Evolutionary conservation across 2,329 filamentous ascomycete genomes (phyloP), one percentile per base, ranked within the genome.

Genomic region (Malbranchea zuffiana): DNA sequence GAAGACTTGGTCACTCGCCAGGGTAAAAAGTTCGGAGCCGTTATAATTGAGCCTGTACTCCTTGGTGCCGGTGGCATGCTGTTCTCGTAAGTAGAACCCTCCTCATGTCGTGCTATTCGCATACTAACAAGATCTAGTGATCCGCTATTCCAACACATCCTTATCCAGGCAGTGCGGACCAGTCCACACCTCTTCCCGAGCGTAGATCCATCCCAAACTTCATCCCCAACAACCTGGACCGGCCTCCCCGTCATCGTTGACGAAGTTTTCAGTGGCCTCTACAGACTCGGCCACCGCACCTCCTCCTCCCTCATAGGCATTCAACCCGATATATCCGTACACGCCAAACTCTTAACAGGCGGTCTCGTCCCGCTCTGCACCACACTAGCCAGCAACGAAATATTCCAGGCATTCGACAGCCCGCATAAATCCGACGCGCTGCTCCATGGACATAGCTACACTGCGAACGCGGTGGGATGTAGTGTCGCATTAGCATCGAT

Each of bases 361-460:
- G 85, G 84, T 0, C 61, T 90, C 0, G 62, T 92, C 0, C 85
- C 84, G 0, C 71, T 93, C 0, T 84, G 80, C 49, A 72, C 78
- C 0, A 93, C 85, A 0, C 62, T 82, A 3, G 82, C 84, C 0
- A 85, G 80, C 23, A 67, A 85, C 41, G 69, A 68, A 41, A 78
- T 92, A 30, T 90, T 86, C 56, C 52, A 74, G 1, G 73, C 75
- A 0, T 92, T 92, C 51, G 62, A 73, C 8, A 78, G 78, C 35
- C 65, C 72, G 1, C 76, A 84, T 32, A 92, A 90, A 60, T 75
- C 73, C 0, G 82, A 88, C 47, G 84, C 84, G 0, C 60, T 92
- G 4, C 63, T 92, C 3, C 85, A 92, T 48, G 84, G 84, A 0
- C 84, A 92, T 54, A 88, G 82, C 55, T 92, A 92, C 59, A 92